These are phyloP conservation scores for Talaromyces sp. DNA, from an alignment of 2,329 filamentous ascomycete genomes.

Conservation along the genomic window DNA sequence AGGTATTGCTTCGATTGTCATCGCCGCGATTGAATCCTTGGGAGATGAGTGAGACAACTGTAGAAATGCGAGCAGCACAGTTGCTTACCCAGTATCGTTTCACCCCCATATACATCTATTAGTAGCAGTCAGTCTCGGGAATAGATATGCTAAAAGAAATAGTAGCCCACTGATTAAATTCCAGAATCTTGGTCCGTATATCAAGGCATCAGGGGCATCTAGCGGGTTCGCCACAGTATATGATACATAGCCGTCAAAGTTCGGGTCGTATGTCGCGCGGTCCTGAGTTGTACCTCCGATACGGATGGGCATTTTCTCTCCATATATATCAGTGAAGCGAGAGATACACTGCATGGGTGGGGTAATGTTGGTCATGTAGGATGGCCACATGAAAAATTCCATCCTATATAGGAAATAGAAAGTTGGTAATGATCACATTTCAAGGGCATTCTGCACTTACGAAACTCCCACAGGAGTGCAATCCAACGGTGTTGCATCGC, in stretches of 20 bases:
- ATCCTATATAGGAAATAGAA: not conserved
- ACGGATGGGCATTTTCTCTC: not conserved
- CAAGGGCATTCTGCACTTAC: not conserved
- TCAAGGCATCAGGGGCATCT: not conserved
- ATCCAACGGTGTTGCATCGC: slow-evolving; percentile 1
- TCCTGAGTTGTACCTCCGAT: slow-evolving; percentile 4
- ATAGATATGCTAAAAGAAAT: not conserved
- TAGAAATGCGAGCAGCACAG: not conserved
- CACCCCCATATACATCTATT: not conserved
- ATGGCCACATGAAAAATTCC: slow-evolving; percentile 10
- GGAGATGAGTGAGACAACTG: not conserved
- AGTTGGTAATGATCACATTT: not conserved
- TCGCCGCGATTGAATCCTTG: slow-evolving; percentile 3
- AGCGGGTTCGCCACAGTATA: slow-evolving; percentile 3
- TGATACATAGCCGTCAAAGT: slow-evolving; percentile 5
- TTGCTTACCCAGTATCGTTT: not conserved
- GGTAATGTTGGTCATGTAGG: slow-evolving; percentile 7
- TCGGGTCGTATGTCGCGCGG: slow-evolving; percentile 3
- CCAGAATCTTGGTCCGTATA: slow-evolving; percentile 2
- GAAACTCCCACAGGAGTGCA: slow-evolving; percentile 1
- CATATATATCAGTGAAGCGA: slow-evolving; percentile 3
- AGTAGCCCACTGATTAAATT: not conserved
- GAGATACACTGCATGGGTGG: slow-evolving; percentile 4
- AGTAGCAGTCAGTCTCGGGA: not conserved
- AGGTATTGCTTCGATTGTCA: not conserved